phyloP scores from a whole-genome alignment of 2,329 filamentous ascomycete genomes.

The Fusarium temperatum region DNA sequence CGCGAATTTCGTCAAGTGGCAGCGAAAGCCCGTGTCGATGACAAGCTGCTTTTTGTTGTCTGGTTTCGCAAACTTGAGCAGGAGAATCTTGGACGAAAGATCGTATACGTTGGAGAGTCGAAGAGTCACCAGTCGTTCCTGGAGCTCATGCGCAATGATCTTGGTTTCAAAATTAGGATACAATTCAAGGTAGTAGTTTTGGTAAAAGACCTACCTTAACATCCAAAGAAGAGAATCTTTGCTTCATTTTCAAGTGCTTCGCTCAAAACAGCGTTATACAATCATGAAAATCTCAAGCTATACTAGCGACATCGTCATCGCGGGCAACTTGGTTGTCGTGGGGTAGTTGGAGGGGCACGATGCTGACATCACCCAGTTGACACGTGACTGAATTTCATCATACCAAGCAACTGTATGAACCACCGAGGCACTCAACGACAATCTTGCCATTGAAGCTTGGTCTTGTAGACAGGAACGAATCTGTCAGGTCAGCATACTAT shows the following conservation, averaged over 20 bases:
- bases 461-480: background rate
- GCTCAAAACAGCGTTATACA: background rate
- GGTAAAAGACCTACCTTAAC: slow-evolving; percentile 64
- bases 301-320: slow-evolving; percentile 21
- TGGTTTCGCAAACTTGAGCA: slow-evolving; percentile 93
- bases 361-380: slow-evolving; percentile 25
- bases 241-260: slow-evolving; percentile 69
- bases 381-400: slow-evolving; percentile 16
- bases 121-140: slow-evolving; percentile 76
- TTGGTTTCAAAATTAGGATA: slow-evolving; percentile 48
- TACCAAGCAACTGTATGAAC: too few relatives aligned
- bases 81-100: slow-evolving; percentile 91
- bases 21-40: slow-evolving; percentile 94
- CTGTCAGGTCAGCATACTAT: background rate
- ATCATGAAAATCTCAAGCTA: slow-evolving; percentile 19
- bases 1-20: slow-evolving; percentile 90
- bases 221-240: slow-evolving; percentile 81
- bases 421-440: background rate
- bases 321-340: background rate
- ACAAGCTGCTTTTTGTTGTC: slow-evolving; percentile 89
- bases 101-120: slow-evolving; percentile 96
- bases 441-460: background rate
- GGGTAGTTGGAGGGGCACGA: slow-evolving; percentile 31
- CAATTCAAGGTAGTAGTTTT: background rate
- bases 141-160: slow-evolving; percentile 95